Base-by-base conservation (phyloP, 106 monocot species). In the Platanthera guangdongensis region DNA sequence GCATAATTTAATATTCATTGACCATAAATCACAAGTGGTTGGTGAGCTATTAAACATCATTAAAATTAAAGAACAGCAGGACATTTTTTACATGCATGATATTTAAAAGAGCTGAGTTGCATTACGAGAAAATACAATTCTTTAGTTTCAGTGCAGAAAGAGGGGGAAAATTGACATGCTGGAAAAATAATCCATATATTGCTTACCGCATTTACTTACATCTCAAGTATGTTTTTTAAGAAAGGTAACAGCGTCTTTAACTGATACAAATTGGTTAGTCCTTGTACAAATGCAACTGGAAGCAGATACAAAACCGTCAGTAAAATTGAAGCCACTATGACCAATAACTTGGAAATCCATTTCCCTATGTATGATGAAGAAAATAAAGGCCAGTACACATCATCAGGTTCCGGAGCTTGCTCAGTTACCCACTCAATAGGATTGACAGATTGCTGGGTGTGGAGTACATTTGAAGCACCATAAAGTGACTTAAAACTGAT, bases 351-450 rank as follows among this genome's bases (percentile, higher is more conserved):
- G 8, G 88, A 92, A 74, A 99, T 84, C 99, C 94, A 92, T 92
- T 83, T 89, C 80, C 67, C 72, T 62, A 89, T 79, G 80, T 92
- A 94, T 67, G 94, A 88, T 71, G 88, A 79, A 47, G 92, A 99
- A 84, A 99, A 94, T 65, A 87, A 88, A 64, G 99, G 99, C 99
- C 99, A 99, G 72, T 94, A 94, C 4, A 99, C 92, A 84, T 99
- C 99, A 74, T 72, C 77, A 51, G 99, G 99, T 68, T 99, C 99
- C 74, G 99, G 99, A 67, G 94, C 99, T 71, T 78, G 80, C 70
- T 99, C 99, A 55, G 94, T 90, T 47, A 92, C 88, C 99, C 99
- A 99, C 49, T 88, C 72, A 47, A 76, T 88, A 32, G 99, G 94
- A 76, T 99, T 88, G 25, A 77, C 64, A 25, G 99, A 92, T 77